Base-by-base conservation (phyloP, 148 eudicot genomes). In the Suaeda aralocaspica region DNA sequence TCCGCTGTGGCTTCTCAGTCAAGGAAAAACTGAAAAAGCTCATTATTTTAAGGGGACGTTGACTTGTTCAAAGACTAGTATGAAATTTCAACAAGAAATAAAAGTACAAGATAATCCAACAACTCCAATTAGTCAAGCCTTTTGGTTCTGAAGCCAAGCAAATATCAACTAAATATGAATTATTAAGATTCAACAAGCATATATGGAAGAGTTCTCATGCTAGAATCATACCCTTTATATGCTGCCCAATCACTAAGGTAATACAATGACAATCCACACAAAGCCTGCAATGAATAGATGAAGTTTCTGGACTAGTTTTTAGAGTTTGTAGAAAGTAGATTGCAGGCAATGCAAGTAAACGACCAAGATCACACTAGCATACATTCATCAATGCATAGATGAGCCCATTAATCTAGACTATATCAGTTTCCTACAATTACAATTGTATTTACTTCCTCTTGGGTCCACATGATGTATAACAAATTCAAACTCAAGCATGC, bases 1-100 rank as follows among this genome's bases (percentile, higher is more conserved):
- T 56, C 74, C 72, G 60, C 82, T 72, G 87, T 86, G 72, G 67
- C 9, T 29, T 49, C 62, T 64, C 67, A 53, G 83, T 86, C 55
- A 86, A 86, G 87, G n/a, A n/a, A n/a, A n/a, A n/a, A n/a, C n/a
- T n/a, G 87, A 70, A 74, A 67, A 81, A 39, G 22, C 31, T 9
- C 24, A 24, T 29, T 57, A 21, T 34, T 44, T 41, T 46, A 19
- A 58, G 61, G 15, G 33, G 28, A 31, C 45, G 28, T 24, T 60
- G 57, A 42, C 48, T 58, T n/a, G n/a, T n/a, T n/a, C n/a, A n/a
- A 71, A 51, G 31, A 10, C 49, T 18, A 41, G 5, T 39, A 15
- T 26, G 7, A 42, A 56, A 26, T 41, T 16, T 56, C 33, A 69
- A 12, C 24, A n/a, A n/a, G n/a, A n/a, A n/a, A 25, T 6, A 34